Conservation (phyloP, 768 basidiomycete species). For the Polyporus arcularius region DNA sequence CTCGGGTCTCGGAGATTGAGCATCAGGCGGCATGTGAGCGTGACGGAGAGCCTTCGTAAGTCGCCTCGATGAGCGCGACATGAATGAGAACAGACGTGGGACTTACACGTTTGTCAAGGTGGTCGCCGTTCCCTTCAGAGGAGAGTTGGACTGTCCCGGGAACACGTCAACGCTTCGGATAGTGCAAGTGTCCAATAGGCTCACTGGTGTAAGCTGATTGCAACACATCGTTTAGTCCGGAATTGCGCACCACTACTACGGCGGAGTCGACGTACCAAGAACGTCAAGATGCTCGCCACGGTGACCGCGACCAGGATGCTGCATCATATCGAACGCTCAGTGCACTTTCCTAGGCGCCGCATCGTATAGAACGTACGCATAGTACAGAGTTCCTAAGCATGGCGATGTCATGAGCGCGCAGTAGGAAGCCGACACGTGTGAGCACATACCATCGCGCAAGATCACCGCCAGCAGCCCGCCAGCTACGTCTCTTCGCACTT, state of each 20-base stretch:
- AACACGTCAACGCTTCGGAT: no score
- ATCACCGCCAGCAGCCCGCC: constrained; percentile 1
- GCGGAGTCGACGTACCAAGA: neutral
- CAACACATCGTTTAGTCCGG: no score
- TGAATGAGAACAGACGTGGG: neutral
- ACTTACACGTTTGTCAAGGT: constrained; percentile 13
- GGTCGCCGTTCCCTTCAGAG: constrained; percentile 12
- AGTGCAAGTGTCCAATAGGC: no score
- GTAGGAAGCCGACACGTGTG: no score
- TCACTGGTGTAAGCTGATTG: no score
- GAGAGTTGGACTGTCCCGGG: constrained; percentile 1
- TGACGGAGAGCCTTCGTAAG: neutral
- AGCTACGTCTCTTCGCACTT: constrained; percentile 6
- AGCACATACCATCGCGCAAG: constrained; percentile 6
- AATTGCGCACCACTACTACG: no score
- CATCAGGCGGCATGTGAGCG: constrained; percentile 9
- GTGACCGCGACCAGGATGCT: constrained; percentile 14
- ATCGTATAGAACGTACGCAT: neutral
- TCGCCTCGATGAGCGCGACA: neutral
- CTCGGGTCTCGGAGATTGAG: constrained; percentile 7
- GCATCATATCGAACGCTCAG: neutral
- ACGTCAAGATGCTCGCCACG: constrained; percentile 13
- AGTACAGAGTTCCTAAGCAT: constrained; percentile 6
- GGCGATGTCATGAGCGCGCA: no score
- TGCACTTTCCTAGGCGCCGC: no score